Evolutionary conservation across 331 rosid species (phyloP), one percentile per base, ranked within the genome.

Genomic region (Pyracantha coccinea): DNA sequence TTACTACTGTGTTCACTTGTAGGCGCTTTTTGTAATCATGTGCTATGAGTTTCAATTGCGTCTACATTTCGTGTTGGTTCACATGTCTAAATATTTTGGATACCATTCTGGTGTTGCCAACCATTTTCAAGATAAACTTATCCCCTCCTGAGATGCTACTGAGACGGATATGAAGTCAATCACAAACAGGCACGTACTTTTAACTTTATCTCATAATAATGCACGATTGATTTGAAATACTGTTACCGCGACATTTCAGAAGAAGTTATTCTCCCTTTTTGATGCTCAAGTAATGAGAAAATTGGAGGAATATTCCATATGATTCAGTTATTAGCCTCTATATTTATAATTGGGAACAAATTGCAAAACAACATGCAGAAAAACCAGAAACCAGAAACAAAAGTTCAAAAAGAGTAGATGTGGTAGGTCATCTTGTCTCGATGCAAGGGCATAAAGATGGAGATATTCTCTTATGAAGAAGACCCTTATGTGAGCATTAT

Each of bases 11-110:
- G 44, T 38, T 38, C 63, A 58, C 29, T 11, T 12, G 63, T 24
- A 12, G 63, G 29, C 29, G 66, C 11, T 61, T 57, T 70, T 53
- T 70, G 75, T 70, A 55, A 31, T 50, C 75, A 71, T 32, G 75
- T 71, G 66, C 33, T 32, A 21, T 21, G 64, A 71, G 54, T n/a
- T 71, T 57, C 23, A 55, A 55, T 71, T 71, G 75, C 75, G 75
- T 71, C 54, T 71, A n/a, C 66, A 13, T 15, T 38, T 71, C 58
- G 53, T 8, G 41, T 33, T 21, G 66, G 57, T 58, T 72, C 76
- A 72, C 55, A 58, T 35, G 76, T 21, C 55, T 35, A 14, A 1
- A 38, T 16, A 50, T 16, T 16, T 50, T 16, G 55, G 54, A 8
- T 47, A 16, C 16, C 54, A 47, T 47, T 15, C 54, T 5, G n/a